These are phyloP conservation scores for Cercospora zeina DNA, from an alignment of 2,329 filamentous ascomycete genomes.

Conservation along the genomic window DNA sequence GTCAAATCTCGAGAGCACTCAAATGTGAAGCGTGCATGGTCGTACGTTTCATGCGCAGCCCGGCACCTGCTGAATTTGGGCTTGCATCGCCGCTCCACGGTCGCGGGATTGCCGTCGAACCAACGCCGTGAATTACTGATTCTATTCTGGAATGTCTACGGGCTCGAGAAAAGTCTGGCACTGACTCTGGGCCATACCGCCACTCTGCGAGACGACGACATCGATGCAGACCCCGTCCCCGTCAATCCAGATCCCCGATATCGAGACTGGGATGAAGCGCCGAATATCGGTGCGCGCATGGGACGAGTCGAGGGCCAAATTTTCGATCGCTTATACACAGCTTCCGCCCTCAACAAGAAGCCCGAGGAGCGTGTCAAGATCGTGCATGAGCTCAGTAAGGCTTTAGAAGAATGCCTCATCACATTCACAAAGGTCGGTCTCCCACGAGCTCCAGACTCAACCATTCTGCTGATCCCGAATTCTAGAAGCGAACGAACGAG, in stretches of 20 bases:
- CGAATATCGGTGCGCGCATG: background rate
- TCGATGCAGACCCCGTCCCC: slow-evolving; percentile 17
- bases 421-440: slow-evolving; percentile 2
- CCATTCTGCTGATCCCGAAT: background rate
- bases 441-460: background rate
- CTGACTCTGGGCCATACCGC: slow-evolving; percentile 19
- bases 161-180: slow-evolving; percentile 16
- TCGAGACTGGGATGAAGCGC: slow-evolving; percentile 14
- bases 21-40: slow-evolving; percentile 19
- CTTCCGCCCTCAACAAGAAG: slow-evolving; percentile 15
- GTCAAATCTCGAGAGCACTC: slow-evolving; percentile 14
- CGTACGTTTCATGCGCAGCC: slow-evolving; percentile 13
- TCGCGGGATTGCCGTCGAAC: background rate
- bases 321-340: slow-evolving; percentile 21
- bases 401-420: slow-evolving; percentile 10
- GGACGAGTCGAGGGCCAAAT: slow-evolving; percentile 18
- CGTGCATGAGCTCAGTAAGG: slow-evolving; percentile 11
- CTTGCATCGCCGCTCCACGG: slow-evolving; percentile 13
- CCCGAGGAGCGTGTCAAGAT: slow-evolving; percentile 17
- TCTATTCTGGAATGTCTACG: slow-evolving; percentile 22
- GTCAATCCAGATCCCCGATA: slow-evolving; percentile 6
- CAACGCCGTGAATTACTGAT: slow-evolving; percentile 6
- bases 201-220: slow-evolving; percentile 21
- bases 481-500: background rate
- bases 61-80: slow-evolving; percentile 19